A percentile compares a stretch with the other conserved stretches of the same genome.
These are phyloP conservation scores for Acanthamoeba castellanii DNA, from an alignment of 208 protist species.

Conservation along the genomic window DNA sequence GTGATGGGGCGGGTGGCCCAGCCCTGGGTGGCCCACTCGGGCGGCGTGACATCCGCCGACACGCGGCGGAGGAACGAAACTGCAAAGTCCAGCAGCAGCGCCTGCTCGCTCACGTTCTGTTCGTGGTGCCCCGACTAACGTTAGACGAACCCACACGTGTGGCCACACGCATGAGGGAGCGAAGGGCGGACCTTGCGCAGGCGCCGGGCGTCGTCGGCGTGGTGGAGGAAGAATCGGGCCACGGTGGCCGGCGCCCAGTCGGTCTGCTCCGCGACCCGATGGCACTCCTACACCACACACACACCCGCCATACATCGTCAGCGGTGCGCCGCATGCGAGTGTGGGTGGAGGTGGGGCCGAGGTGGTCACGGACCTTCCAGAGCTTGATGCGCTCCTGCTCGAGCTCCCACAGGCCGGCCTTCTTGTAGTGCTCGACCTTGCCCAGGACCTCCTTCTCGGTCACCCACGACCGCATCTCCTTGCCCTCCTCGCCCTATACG, in stretches of 20 bases:
- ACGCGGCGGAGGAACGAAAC: not conserved
- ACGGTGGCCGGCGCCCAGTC: slow-evolving; percentile 17
- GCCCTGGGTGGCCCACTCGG: not conserved
- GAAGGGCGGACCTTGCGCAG: not conserved
- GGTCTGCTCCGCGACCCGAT: slow-evolving; percentile 33
- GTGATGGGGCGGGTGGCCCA: slow-evolving; percentile 48
- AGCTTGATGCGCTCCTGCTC: slow-evolving; percentile 26
- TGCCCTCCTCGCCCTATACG: slow-evolving; percentile 10
- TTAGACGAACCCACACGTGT: not conserved
- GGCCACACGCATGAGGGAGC: not conserved
- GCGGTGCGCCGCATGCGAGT: not conserved
- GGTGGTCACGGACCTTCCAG: not conserved
- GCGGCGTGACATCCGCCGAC: not conserved
- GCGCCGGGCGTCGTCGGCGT: slow-evolving; percentile 20
- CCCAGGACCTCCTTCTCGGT: slow-evolving; percentile 31
- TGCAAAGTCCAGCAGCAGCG: not conserved
- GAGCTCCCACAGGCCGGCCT: slow-evolving; percentile 19
- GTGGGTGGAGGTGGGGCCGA: no score
- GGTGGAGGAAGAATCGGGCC: slow-evolving; percentile 44
- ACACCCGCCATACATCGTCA: not conserved
- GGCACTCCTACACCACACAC: not conserved
- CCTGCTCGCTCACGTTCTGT: not conserved
- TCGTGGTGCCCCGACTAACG: not conserved
- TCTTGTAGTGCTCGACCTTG: slow-evolving; percentile 24
- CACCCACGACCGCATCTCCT: slow-evolving; percentile 40